Conservation (phyloP, 2,329 filamentous ascomycete genomes). For the Karstenula rhodostoma region DNA sequence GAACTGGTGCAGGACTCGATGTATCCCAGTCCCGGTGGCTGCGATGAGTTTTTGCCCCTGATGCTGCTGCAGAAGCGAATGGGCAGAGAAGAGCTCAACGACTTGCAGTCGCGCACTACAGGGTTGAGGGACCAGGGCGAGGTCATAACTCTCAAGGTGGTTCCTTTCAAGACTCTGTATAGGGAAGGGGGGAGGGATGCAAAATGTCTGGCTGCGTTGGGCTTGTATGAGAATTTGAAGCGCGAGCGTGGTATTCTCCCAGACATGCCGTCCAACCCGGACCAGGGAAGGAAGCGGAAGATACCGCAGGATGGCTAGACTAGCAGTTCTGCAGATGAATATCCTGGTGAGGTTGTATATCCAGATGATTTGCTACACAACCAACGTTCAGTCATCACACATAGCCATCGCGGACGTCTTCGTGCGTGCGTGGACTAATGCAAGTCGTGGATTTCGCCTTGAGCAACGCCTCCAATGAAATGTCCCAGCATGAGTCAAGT, state of each 20-base stretch:
- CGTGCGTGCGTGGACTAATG: no score
- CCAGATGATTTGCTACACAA: no score
- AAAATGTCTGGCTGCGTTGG: constrained; percentile 64
- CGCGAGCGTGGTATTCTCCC: constrained; percentile 53
- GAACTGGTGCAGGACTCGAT: constrained; percentile 48
- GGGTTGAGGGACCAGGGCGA: constrained; percentile 64
- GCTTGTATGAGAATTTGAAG: constrained; percentile 62
- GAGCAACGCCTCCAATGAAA: no score
- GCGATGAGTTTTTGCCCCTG: constrained; percentile 67
- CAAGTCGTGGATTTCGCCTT: no score
- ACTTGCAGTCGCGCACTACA: constrained; percentile 62
- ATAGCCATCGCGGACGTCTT: no score
- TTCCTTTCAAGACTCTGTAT: constrained; percentile 61
- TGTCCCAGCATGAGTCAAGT: no score
- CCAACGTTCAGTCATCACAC: no score
- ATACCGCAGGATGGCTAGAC: neutral
- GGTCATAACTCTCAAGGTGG: constrained; percentile 66
- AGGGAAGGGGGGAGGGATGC: constrained; percentile 63
- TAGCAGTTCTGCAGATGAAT: neutral
- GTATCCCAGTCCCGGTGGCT: constrained; percentile 64
- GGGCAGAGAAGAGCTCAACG: constrained; percentile 56
- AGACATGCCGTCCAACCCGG: constrained; percentile 32
- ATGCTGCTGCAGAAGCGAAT: constrained; percentile 65
- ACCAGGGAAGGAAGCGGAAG: constrained; percentile 17
- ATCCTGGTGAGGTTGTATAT: no score